A percentile compares a stretch with the other conserved stretches of the same genome.
phyloP scores from a whole-genome alignment of 768 basidiomycete species.

The Mycena amicta region DNA sequence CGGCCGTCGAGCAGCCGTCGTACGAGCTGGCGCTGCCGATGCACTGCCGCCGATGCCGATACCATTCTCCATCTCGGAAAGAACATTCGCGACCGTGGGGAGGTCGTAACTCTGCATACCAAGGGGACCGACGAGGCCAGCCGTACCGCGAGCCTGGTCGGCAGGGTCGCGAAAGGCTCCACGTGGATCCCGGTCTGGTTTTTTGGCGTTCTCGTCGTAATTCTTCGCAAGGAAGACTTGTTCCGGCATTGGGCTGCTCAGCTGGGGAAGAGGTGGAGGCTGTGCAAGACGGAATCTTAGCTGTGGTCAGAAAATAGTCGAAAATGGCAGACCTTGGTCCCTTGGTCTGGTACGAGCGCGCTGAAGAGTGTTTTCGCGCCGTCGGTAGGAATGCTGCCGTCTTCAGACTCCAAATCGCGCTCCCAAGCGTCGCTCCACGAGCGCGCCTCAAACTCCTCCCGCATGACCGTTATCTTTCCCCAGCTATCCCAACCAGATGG shows the following conservation, averaged over 20 bases:
- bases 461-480: constrained; percentile 89
- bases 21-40: constrained; percentile 26
- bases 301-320: constrained; percentile 24
- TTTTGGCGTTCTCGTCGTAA: constrained; percentile 90
- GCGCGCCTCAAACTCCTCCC: constrained; percentile 90
- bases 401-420: constrained; percentile 58
- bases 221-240: constrained; percentile 90
- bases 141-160: constrained; percentile 55
- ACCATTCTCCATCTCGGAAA: constrained; percentile 84
- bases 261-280: constrained; percentile 68
- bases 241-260: constrained; percentile 84
- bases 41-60: constrained; percentile 35
- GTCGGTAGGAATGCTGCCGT: constrained; percentile 41
- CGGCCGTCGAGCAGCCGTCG: constrained; percentile 31
- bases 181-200: constrained; percentile 87
- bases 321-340: constrained; percentile 75
- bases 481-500: constrained; percentile 98
- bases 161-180: constrained; percentile 81
- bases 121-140: constrained; percentile 92
- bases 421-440: constrained; percentile 82
- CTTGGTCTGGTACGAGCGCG: constrained; percentile 74
- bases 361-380: constrained; percentile 72
- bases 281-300: constrained; percentile 28
- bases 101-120: constrained; percentile 84
- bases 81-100: constrained; percentile 85